Percentiles rank a stretch among this genome's conserved stretches.
phyloP scores from a whole-genome alignment of 2,329 filamentous ascomycete genomes.

The Clonostachys rhizophaga region DNA sequence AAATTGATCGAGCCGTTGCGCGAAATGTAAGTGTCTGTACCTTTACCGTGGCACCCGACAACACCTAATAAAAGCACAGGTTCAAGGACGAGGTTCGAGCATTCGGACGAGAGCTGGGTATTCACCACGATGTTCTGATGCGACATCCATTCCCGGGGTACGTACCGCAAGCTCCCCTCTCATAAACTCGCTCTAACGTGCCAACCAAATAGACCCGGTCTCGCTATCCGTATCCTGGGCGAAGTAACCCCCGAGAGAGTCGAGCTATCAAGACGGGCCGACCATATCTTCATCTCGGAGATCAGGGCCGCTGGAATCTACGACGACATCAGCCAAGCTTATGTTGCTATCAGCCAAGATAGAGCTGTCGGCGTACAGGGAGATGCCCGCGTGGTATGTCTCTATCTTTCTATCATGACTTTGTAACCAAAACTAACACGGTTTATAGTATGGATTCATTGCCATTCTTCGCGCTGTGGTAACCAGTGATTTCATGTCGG shows the following conservation, averaged over 20 bases:
- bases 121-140: slow-evolving; percentile 16
- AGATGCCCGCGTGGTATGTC: slow-evolving; percentile 53
- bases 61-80: neutral
- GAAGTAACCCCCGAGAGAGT: slow-evolving; percentile 79
- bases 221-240: slow-evolving; percentile 77
- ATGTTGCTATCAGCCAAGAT: slow-evolving; percentile 33
- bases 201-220: slow-evolving; percentile 38
- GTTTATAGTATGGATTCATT: slow-evolving; percentile 11
- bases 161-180: neutral
- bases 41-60: neutral
- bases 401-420: slow-evolving; percentile 18
- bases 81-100: slow-evolving; percentile 72
- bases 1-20: slow-evolving; percentile 76
- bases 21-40: slow-evolving; percentile 41
- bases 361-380: slow-evolving; percentile 42
- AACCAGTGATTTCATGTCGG: slow-evolving; percentile 59
- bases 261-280: slow-evolving; percentile 72
- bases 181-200: neutral
- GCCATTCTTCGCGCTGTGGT: slow-evolving; percentile 36
- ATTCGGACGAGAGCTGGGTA: slow-evolving; percentile 16
- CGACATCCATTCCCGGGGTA: slow-evolving; percentile 16
- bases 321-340: slow-evolving; percentile 44
- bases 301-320: slow-evolving; percentile 71
- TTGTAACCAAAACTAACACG: neutral
- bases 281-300: slow-evolving; percentile 73